Base-by-base conservation (phyloP, 1,284 basidiomycete species). In the Cutaneotrichosporon spelunceum region DNA sequence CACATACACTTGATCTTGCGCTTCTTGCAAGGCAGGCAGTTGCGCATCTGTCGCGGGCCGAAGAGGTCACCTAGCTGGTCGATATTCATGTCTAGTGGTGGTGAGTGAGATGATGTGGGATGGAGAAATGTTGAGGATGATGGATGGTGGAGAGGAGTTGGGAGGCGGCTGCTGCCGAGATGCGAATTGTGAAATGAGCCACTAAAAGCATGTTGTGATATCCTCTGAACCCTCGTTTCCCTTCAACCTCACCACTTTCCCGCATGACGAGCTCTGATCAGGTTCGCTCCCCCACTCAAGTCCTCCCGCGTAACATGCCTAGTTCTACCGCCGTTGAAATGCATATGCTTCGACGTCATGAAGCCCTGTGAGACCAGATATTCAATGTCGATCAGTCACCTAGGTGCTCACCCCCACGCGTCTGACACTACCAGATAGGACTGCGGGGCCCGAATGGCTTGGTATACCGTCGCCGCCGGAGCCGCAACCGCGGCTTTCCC, bases 21-120 rank as follows among this genome's bases (percentile, higher is more conserved):
- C 49, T 64, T 59, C 54, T 67, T 67, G 66, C 66, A 67, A 3
- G 66, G 62, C 42, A 62, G 56, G 44, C 66, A 67, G 59, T 67
- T 67, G 53, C 66, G 62, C 58, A 64, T 59, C 57, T 67, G 66
- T 44, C 64, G 59, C 3, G 64, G 60, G 11, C 60, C 64, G 5
- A 62, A 53, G 24, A 58, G 56, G 48, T 53, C 58, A 13, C 54
- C 56, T 21, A 64, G 42, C n/a, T 59, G 56, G 30, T 58, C 59
- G 53, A 56, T 48, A 16, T 64, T 59, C 59, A 64, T 64, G 24
- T 14, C 27, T 30, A 26, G 45, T 29, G 56, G 16, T 13, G 45
- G 24, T 10, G 16, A n/a, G 39, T 42, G 39, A 42, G 36, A 14
- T 42, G 29, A 66, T 23, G 73, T 56, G 39, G 27, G 24, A 23